phyloP scores from a whole-genome alignment of 179 eudicot species.

The Gypsophila paniculata region DNA sequence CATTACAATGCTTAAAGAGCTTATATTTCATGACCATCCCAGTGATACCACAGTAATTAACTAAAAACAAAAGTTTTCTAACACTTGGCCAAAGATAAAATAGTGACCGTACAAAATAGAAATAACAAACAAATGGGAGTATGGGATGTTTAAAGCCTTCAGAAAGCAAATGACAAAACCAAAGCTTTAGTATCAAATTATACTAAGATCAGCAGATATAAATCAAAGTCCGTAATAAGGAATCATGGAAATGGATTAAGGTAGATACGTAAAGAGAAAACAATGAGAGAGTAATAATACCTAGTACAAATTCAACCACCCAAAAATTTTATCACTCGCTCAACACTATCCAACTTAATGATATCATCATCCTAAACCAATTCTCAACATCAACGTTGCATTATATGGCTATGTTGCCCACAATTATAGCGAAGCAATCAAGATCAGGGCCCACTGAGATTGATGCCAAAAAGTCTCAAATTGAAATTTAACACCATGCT shows the following conservation, averaged over 20 bases:
- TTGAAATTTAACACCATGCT: neutral
- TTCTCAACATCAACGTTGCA: neutral
- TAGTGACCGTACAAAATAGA: neutral
- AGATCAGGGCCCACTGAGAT: no score
- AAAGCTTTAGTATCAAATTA: neutral
- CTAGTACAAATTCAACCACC: neutral
- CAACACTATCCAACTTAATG: neutral
- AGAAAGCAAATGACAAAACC: neutral
- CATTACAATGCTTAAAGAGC: neutral
- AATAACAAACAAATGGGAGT: neutral
- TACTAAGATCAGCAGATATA: neutral
- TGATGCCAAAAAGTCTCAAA: neutral
- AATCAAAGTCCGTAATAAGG: neutral
- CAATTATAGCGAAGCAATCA: neutral
- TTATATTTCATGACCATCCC: neutral
- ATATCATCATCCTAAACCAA: neutral
- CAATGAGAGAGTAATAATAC: conserved; percentile 3
- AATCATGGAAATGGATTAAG: neutral
- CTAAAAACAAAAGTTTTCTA: neutral
- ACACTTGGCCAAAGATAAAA: neutral
- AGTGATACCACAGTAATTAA: neutral
- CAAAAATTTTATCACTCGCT: neutral
- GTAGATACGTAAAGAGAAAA: neutral
- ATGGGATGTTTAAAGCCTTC: neutral
- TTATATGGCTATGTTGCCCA: neutral